Percentiles rank a stretch among this genome's conserved stretches.
These are phyloP conservation scores for Platanthera zijinensis DNA, from an alignment of 106 monocot genomes.

Conservation along the genomic window DNA sequence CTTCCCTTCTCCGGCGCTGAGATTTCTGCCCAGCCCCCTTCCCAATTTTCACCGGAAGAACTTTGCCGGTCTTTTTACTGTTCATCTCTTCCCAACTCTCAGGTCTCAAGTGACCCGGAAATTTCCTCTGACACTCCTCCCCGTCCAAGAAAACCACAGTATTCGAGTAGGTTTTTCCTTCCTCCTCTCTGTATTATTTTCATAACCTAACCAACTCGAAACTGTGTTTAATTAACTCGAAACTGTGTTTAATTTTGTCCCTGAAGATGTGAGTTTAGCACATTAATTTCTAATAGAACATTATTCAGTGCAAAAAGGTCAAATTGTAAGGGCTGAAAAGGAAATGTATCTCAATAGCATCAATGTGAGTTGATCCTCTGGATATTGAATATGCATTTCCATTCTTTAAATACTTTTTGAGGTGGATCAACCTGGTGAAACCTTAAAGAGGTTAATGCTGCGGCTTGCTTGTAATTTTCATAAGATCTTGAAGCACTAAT, in stretches of 20 bases:
- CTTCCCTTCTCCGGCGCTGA: no score
- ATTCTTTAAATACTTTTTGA: neutral
- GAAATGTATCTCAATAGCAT: slow-evolving; percentile 91
- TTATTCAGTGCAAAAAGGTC: slow-evolving; percentile 83
- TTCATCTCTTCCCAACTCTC: slow-evolving; percentile 12
- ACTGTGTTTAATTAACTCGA: no score
- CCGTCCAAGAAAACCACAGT: slow-evolving; percentile 64
- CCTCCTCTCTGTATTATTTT: neutral
- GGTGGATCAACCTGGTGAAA: neutral
- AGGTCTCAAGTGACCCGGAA: slow-evolving; percentile 8
- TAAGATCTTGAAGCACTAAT: neutral
- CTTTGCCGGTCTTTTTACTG: no score
- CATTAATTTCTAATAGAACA: neutral
- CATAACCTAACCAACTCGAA: neutral
- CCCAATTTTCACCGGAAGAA: no score
- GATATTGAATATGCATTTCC: neutral
- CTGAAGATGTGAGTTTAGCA: neutral
- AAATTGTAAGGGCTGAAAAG: slow-evolving; percentile 88
- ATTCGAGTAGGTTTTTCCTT: slow-evolving; percentile 38
- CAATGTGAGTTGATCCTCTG: slow-evolving; percentile 44
- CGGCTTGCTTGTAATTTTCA: neutral
- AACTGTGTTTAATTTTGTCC: neutral
- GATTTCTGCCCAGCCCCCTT: neutral
- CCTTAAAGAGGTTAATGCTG: no score
- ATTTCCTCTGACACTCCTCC: neutral